Evolutionary conservation across 2,329 filamentous ascomycete species (phyloP).

Genomic region (Aspergillus sp.): DNA sequence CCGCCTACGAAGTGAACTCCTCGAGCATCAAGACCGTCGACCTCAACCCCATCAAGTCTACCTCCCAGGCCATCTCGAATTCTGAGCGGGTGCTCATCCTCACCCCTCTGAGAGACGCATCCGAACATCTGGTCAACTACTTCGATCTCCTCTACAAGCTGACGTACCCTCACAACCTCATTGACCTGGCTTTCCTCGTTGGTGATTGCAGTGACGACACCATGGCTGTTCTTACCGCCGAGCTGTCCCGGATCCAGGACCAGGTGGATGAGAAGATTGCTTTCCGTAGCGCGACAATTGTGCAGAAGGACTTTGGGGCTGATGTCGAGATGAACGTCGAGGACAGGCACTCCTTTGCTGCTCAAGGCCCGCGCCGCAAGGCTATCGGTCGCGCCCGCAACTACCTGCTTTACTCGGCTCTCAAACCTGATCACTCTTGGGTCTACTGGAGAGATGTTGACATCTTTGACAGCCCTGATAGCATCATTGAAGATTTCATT

Average conservation of each 20-base stretch:
- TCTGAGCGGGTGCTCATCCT: slow-evolving; percentile 87
- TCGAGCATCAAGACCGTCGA: slow-evolving; percentile 76
- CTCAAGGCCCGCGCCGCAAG: slow-evolving; percentile 87
- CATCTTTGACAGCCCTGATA: slow-evolving; percentile 83
- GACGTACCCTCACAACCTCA: slow-evolving; percentile 91
- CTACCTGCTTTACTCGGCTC: slow-evolving; percentile 78
- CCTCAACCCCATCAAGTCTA: slow-evolving; percentile 82
- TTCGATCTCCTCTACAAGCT: slow-evolving; percentile 90
- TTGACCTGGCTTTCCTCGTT: slow-evolving; percentile 92
- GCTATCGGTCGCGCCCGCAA: slow-evolving; percentile 89
- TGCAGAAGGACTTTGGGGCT: slow-evolving; percentile 88
- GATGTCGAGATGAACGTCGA: slow-evolving; percentile 75
- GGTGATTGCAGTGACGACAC: slow-evolving; percentile 92
- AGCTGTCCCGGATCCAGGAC: slow-evolving; percentile 85
- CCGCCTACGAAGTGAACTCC: slow-evolving; percentile 80
- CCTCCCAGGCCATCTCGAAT: slow-evolving; percentile 73
- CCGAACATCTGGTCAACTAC: slow-evolving; percentile 78
- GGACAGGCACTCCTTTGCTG: slow-evolving; percentile 80
- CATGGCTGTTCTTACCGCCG: slow-evolving; percentile 77
- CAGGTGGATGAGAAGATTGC: slow-evolving; percentile 72
- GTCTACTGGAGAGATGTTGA: slow-evolving; percentile 99
- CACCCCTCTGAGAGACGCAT: slow-evolving; percentile 88
- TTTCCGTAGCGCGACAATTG: slow-evolving; percentile 80
- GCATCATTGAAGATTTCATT: slow-evolving; percentile 92
- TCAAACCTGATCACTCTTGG: slow-evolving; percentile 96